Base-by-base conservation (phyloP, 148 eudicot species). In the Chenopodium album region DNA sequence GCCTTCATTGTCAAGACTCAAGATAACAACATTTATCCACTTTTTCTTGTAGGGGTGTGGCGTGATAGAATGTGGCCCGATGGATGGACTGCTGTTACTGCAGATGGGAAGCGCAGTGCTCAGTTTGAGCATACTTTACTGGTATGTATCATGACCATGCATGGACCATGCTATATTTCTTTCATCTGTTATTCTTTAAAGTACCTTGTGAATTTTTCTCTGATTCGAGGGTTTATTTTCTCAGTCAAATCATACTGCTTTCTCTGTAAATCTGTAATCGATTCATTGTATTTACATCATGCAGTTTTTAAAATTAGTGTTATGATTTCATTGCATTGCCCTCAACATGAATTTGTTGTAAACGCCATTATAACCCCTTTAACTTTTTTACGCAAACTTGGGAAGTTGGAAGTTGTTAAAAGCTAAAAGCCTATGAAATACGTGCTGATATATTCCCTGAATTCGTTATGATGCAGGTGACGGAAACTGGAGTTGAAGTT, bases 11-110 rank as follows among this genome's bases (percentile, higher is more conserved):
- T 29, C 41, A 26, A 19, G 68, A 64, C 0, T 29, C 41, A 26
- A 19, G 68, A 64, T 4, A 64, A 22, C 17, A 16, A 31, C 7
- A 8, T 16, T 70, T 28, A 68, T 68, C 44, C 71, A 5, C 11
- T 72, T 22, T 83, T 84, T 68, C 54, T 52, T 77, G 9, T 82
- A 96, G 99, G 99, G 76, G 93, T 92, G 81, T 96, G 99, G 99
- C 94, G 95, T 75, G 99, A 96, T 86, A 90, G 93, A 80, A 91
- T 94, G 98, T 96, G 99, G 99, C 99, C 99, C 76, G 99, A 96
- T 94, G 98, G 98, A 74, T 96, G 99, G 99, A 96, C 99, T 79
- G 89, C 90, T 82, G 98, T 92, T 34, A 96, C 99, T 70, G 94
- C 97, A 52, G 99, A 96, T 86, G 99, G 99, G 75, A 96, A 94